Base-by-base conservation (phyloP, 2,329 filamentous ascomycete genomes). In the Colletotrichum trifolii region DNA sequence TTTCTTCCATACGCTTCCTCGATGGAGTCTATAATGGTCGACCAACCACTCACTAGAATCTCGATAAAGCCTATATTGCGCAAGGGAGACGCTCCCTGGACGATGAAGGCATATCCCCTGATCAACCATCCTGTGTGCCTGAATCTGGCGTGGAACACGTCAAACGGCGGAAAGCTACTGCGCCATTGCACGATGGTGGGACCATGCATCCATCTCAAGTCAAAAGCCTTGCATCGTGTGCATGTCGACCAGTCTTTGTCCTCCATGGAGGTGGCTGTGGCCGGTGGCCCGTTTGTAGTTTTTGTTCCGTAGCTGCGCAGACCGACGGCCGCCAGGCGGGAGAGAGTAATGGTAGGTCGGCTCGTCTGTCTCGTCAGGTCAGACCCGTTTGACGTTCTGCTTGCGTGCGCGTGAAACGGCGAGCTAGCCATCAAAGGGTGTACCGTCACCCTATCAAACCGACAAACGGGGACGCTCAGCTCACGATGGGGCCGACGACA, bases 361-460 rank as follows among this genome's bases (percentile, higher is more conserved):
- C 13, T 46, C n/a, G 43, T 46, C 42, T 13, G 42, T 43, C 15
- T 10, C 43, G 43, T n/a, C 8, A n/a, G 15, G 59, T 43, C 59
- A 49, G 59, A 36, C 59, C 58, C 63, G 53, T 66, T 66, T 66
- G 58, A 63, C 63, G 25, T 63, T 47, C 58, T 63, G 52, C 53
- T 62, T 66, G 48, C 52, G 47, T 63, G 47, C 53, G 47, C 45
- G 38, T 66, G 63, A 66, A 66, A 66, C 63, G 52, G 50, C 39
- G 47, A 63, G 12, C 33, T 43, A 50, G 38, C 55, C 61, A 33
- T 50, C 43, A 49, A 42, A 60, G 55, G 15, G 43, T 60, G 55
- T 49, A 53, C 25, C 43, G 58, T 63, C 63, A 56, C 63, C 57
- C 58, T 65, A 53, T 52, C 62, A 65, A 39, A 57, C 58, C 46